Evolutionary conservation across 2,329 filamentous ascomycete species (phyloP).

Genomic region (Fusarium musae): DNA sequence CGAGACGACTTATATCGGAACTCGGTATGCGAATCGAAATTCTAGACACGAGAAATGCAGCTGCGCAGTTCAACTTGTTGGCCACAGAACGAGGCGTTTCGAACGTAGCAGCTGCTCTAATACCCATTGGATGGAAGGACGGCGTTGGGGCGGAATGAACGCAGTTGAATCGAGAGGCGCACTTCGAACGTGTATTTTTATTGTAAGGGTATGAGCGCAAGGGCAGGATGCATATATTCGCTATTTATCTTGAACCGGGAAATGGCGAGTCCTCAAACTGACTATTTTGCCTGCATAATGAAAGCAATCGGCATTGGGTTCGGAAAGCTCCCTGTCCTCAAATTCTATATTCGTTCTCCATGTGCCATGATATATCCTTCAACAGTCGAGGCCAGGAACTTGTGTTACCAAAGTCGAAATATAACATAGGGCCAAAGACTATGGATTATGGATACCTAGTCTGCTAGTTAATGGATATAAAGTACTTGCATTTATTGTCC

Average conservation of each 20-base stretch:
- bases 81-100: conserved; percentile 91
- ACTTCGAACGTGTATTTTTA: conserved; percentile 4
- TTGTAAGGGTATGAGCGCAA: conserved; percentile 14
- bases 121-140: conserved; percentile 86
- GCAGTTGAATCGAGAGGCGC: background rate
- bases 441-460: background rate
- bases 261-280: background rate
- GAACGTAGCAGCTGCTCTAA: conserved; percentile 86
- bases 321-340: background rate
- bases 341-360: background rate
- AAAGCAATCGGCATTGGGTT: background rate
- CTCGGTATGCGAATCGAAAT: conserved; percentile 89
- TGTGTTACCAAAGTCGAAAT: background rate
- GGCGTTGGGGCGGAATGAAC: conserved; percentile 55
- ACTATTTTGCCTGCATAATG: background rate
- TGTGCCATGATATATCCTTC: background rate
- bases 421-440: too few relatives aligned
- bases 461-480: background rate
- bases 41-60: conserved; percentile 91
- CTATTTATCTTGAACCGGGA: background rate
- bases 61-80: conserved; percentile 92
- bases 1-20: conserved; percentile 75
- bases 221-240: background rate
- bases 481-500: background rate
- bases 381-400: background rate